Conservation (phyloP, 805 yeast species). For the Metschnikowia gruessii region DNA sequence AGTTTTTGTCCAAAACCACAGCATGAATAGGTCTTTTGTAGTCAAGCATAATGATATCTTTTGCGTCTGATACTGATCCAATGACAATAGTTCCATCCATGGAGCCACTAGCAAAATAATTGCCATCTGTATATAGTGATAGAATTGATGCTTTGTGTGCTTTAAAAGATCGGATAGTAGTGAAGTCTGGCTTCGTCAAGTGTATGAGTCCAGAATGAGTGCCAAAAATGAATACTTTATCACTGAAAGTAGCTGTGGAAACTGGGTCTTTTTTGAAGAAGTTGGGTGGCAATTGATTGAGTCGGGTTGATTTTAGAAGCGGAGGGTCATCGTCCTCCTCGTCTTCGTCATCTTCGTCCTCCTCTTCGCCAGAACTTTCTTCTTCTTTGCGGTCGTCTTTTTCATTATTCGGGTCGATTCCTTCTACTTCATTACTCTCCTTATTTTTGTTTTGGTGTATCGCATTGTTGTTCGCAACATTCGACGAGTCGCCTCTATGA, state of each 20-base stretch:
- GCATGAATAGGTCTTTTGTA: conserved; percentile 87
- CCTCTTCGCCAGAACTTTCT: neutral
- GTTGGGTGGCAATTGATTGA: conserved; percentile 62
- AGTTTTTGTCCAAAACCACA: conserved; percentile 74
- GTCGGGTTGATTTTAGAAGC: conserved; percentile 66
- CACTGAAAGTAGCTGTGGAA: conserved; percentile 63
- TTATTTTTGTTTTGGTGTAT: too few species aligned
- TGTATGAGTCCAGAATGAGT: conserved; percentile 86
- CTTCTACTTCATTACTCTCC: neutral
- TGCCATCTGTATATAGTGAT: conserved; percentile 69
- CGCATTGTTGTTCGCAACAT: too few species aligned
- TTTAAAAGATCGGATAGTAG: conserved; percentile 65
- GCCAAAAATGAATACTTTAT: conserved; percentile 69
- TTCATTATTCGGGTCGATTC: neutral
- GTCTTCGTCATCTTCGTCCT: conserved; percentile 11
- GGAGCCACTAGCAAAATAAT: conserved; percentile 79
- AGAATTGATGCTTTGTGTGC: conserved; percentile 85
- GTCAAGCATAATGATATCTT: conserved; percentile 70
- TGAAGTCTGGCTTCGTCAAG: conserved; percentile 57
- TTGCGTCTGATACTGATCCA: conserved; percentile 61
- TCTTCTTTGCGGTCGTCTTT: conserved; percentile 27
- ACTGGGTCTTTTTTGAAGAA: conserved; percentile 77
- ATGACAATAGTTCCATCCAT: conserved; percentile 91
- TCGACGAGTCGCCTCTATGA: neutral
- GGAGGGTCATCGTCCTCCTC: conserved; percentile 53